Percentiles rank a stretch among this genome's conserved stretches.
phyloP scores from a whole-genome alignment of 805 yeast species.

The Saccharomycopsis lassenensis region DNA sequence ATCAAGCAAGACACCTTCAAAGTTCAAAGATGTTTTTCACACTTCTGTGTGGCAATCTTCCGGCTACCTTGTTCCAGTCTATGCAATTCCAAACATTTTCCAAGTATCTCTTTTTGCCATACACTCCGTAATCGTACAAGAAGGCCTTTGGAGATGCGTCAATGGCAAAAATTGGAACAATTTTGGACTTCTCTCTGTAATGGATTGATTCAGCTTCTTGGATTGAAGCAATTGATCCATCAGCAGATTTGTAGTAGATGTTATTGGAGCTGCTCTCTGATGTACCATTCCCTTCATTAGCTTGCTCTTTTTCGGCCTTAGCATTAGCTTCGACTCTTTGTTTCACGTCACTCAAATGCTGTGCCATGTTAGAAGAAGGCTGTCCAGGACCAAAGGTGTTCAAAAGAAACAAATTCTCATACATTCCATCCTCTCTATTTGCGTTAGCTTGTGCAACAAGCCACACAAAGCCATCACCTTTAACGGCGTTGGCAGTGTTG shows the following conservation, averaged over 20 bases:
- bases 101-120: slow-evolving; percentile 55
- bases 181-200: slow-evolving; percentile 31
- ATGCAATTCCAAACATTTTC: slow-evolving; percentile 58
- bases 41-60: slow-evolving; percentile 27
- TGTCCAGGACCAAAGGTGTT: slow-evolving; percentile 88
- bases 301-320: slow-evolving; percentile 7
- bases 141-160: slow-evolving; percentile 66
- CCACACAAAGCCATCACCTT: slow-evolving; percentile 92
- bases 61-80: slow-evolving; percentile 59
- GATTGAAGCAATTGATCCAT: slow-evolving; percentile 21
- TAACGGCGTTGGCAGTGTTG: slow-evolving; percentile 56
- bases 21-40: too few species aligned
- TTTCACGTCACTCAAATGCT: slow-evolving; percentile 35
- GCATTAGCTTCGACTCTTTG: slow-evolving; percentile 11
- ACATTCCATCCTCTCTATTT: slow-evolving; percentile 20
- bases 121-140: slow-evolving; percentile 66
- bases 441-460: slow-evolving; percentile 46
- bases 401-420: slow-evolving; percentile 48
- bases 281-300: slow-evolving; percentile 4
- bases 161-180: slow-evolving; percentile 55
- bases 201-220: slow-evolving; percentile 31
- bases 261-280: too few species aligned
- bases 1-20: too few species aligned
- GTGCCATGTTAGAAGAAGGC: slow-evolving; percentile 54
- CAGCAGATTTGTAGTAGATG: too few species aligned